These are phyloP conservation scores for Phytopythium boreale DNA, from an alignment of 352 stramenopile species.

Conservation along the genomic window DNA sequence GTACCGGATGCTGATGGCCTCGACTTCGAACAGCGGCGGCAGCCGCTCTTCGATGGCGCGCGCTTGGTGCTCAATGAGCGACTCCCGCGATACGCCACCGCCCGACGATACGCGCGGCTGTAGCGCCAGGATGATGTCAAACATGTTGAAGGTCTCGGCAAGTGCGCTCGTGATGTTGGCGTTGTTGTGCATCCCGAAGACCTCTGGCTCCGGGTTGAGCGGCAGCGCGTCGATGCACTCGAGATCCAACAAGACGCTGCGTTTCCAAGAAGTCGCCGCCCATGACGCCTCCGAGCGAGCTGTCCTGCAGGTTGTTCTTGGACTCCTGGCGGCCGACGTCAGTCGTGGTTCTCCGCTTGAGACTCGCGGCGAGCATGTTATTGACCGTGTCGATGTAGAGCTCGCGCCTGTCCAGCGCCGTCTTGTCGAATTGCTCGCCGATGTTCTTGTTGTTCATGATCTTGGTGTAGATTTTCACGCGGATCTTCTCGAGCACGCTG, in stretches of 20 bases:
- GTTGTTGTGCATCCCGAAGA: conserved; percentile 95
- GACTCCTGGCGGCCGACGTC: conserved; percentile 11
- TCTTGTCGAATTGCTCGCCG: conserved; percentile 85
- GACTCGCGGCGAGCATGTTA: conserved; percentile 72
- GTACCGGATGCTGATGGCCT: conserved; percentile 82
- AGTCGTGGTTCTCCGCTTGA: conserved; percentile 65
- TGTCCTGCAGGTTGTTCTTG: conserved; percentile 20
- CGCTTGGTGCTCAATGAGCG: conserved; percentile 85
- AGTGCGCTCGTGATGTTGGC: conserved; percentile 93
- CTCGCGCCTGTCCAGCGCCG: conserved; percentile 67
- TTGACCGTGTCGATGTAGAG: conserved; percentile 77
- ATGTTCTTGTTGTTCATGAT: conserved; percentile 91
- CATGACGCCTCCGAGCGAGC: conserved; percentile 7
- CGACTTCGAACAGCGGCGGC: conserved; percentile 77
- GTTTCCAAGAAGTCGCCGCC: conserved; percentile 45
- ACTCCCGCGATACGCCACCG: conserved; percentile 78
- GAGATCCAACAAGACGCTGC: conserved; percentile 55
- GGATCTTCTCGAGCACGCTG: conserved; percentile 68
- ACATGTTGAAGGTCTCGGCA: conserved; percentile 86
- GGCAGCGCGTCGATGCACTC: conserved; percentile 85
- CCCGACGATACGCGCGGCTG: conserved; percentile 80
- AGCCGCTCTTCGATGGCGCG: conserved; percentile 80
- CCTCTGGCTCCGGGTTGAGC: conserved; percentile 89
- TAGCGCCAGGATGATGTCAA: conserved; percentile 86
- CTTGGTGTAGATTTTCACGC: conserved; percentile 76